Conservation (phyloP, 805 yeast species). For the Schwanniomyces pseudopolymorphus region DNA sequence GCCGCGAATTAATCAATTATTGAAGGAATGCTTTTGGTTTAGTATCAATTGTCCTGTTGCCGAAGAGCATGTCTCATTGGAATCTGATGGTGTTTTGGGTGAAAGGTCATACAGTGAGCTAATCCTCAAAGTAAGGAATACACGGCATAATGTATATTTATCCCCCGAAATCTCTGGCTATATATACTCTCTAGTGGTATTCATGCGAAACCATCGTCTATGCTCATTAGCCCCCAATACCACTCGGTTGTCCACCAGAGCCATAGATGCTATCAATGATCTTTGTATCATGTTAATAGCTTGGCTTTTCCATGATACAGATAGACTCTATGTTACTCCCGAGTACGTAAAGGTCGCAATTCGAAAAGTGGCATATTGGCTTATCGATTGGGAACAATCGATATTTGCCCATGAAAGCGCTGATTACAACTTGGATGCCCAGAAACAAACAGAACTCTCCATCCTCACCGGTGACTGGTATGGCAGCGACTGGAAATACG, state of each 20-base stretch:
- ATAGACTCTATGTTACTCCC: constrained; percentile 33
- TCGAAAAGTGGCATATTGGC: constrained; percentile 42
- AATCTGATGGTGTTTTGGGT: background rate
- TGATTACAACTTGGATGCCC: constrained; percentile 10
- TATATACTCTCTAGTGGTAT: constrained; percentile 35
- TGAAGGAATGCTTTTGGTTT: constrained; percentile 28
- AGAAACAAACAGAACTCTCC: constrained; percentile 24
- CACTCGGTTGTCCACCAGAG: constrained; percentile 32
- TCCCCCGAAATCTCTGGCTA: constrained; percentile 37
- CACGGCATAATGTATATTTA: constrained; percentile 19
- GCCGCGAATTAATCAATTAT: constrained; percentile 14
- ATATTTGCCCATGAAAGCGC: constrained; percentile 9
- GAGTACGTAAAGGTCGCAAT: constrained; percentile 37
- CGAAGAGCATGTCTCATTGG: background rate
- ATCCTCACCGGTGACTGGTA: constrained; percentile 45
- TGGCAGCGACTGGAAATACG: constrained; percentile 40
- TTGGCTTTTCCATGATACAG: constrained; percentile 12
- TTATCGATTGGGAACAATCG: constrained; percentile 40
- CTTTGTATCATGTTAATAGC: constrained; percentile 28
- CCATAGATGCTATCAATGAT: constrained; percentile 27
- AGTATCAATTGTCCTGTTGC: constrained; percentile 1
- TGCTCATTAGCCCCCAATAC: constrained; percentile 37
- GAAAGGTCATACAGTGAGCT: background rate
- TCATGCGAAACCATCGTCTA: constrained; percentile 37
- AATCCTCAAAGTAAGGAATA: constrained; percentile 5